phyloP scores from a whole-genome alignment of 2,329 filamentous ascomycete genomes.

The Nemania diffusa region DNA sequence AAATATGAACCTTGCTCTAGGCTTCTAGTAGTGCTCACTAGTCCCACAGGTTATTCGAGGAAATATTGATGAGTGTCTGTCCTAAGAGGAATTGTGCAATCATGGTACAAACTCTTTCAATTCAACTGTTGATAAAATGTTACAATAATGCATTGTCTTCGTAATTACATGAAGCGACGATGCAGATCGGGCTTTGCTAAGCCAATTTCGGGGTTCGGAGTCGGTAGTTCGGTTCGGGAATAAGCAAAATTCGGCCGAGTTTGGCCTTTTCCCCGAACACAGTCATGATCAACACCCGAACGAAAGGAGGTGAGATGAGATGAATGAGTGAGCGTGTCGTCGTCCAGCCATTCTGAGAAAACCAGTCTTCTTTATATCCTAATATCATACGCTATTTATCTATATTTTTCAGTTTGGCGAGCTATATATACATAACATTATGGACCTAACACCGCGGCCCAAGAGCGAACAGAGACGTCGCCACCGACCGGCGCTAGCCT shows the following conservation, averaged over 20 bases:
- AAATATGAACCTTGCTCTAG: too few relatives aligned
- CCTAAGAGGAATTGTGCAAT: too few relatives aligned
- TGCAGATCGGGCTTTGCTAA: too few relatives aligned
- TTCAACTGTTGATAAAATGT: too few relatives aligned
- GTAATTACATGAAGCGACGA: too few relatives aligned
- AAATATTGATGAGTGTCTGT: too few relatives aligned
- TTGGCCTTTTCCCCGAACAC: slow-evolving; percentile 20
- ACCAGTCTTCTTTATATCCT: neutral
- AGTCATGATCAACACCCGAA: neutral
- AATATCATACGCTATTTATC: neutral
- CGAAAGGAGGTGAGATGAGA: too few relatives aligned
- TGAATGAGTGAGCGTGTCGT: neutral
- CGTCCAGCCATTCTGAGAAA: neutral
- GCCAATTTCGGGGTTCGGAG: neutral
- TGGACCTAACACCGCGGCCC: slow-evolving; percentile 19
- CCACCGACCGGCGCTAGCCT: slow-evolving; percentile 44
- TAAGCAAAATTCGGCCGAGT: slow-evolving; percentile 31
- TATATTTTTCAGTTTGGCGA: neutral
- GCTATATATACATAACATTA: slow-evolving; percentile 1
- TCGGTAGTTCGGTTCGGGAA: slow-evolving; percentile 14
- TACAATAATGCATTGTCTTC: too few relatives aligned
- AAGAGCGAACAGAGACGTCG: slow-evolving; percentile 42
- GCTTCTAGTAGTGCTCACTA: too few relatives aligned
- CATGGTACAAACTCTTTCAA: too few relatives aligned
- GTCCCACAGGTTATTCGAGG: too few relatives aligned